Conservation (phyloP, 2,329 filamentous ascomycete species). For the Colletotrichum salicis region DNA sequence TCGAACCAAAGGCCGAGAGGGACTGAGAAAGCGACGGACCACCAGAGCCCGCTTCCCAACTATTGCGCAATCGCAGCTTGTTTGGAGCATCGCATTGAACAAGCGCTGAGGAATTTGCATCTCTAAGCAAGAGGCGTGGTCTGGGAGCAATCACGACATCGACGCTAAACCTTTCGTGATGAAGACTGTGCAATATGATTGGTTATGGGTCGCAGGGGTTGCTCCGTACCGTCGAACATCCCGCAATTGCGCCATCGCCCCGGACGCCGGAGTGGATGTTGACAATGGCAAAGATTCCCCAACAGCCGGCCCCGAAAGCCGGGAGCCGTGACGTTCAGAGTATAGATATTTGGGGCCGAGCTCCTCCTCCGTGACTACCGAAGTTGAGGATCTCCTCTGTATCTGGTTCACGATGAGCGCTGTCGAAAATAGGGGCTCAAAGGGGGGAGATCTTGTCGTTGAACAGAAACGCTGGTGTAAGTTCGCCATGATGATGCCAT, state of each 20-base stretch:
- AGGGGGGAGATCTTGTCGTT: neutral
- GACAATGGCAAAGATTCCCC: neutral
- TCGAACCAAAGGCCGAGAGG: slow-evolving; percentile 29
- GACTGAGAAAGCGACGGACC: neutral
- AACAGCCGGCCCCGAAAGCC: slow-evolving; percentile 30
- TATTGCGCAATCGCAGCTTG: slow-evolving; percentile 51
- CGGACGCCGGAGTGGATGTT: slow-evolving; percentile 33
- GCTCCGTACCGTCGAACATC: slow-evolving; percentile 34
- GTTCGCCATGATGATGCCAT: slow-evolving; percentile 34
- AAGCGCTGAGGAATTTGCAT: slow-evolving; percentile 32
- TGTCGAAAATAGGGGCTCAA: neutral
- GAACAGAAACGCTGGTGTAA: slow-evolving; percentile 9
- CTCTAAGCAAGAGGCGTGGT: slow-evolving; percentile 36
- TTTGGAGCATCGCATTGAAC: slow-evolving; percentile 23
- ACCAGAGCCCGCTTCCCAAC: slow-evolving; percentile 19
- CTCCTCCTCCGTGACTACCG: slow-evolving; percentile 3
- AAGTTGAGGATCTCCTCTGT: neutral
- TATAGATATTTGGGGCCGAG: slow-evolving; percentile 21
- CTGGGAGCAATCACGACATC: slow-evolving; percentile 62
- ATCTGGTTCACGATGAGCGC: neutral
- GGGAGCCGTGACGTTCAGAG: slow-evolving; percentile 16
- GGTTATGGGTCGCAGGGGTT: slow-evolving; percentile 38
- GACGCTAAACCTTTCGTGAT: slow-evolving; percentile 62
- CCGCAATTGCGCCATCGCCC: slow-evolving; percentile 37
- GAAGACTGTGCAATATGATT: slow-evolving; percentile 47